Evolutionary conservation across 768 basidiomycete genomes (phyloP).

Genomic region (Boletus edulis): DNA sequence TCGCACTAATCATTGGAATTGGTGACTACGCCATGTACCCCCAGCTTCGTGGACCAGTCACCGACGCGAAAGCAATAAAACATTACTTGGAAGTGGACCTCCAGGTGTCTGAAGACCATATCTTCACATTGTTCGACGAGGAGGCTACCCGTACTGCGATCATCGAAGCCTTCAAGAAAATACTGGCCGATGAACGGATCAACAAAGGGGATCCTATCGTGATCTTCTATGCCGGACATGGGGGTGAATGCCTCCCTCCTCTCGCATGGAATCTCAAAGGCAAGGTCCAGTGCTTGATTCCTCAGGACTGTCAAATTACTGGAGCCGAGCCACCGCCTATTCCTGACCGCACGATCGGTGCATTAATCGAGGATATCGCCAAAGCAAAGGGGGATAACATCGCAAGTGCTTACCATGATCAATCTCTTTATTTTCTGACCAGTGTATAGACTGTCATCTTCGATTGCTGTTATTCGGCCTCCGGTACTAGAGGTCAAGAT

Average conservation of each 20-base stretch:
- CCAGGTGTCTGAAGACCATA: constrained; percentile 31
- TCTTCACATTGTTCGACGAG: constrained; percentile 36
- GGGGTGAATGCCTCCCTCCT: constrained; percentile 25
- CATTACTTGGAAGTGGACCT: constrained; percentile 31
- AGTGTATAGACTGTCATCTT: constrained; percentile 42
- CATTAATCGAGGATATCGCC: constrained; percentile 38
- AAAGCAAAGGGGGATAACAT: constrained; percentile 42
- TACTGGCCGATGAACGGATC: constrained; percentile 29
- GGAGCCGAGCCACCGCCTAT: constrained; percentile 23
- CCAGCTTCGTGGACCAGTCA: constrained; percentile 34
- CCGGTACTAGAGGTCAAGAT: constrained; percentile 28
- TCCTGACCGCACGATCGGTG: constrained; percentile 42
- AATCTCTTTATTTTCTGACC: background rate
- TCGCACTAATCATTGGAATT: constrained; percentile 45
- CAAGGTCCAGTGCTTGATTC: constrained; percentile 29
- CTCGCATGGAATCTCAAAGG: constrained; percentile 18
- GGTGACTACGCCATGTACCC: constrained; percentile 34
- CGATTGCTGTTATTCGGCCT: constrained; percentile 46
- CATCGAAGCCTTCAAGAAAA: constrained; percentile 20
- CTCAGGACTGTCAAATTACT: constrained; percentile 25
- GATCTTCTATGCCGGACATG: constrained; percentile 48
- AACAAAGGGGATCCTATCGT: constrained; percentile 34
- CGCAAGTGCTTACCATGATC: constrained; percentile 29
- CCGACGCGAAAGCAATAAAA: constrained; percentile 34
- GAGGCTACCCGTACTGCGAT: constrained; percentile 38